Evolutionary conservation across 129 eudicot genomes (phyloP).

Genomic region (Saussurea involucrata): DNA sequence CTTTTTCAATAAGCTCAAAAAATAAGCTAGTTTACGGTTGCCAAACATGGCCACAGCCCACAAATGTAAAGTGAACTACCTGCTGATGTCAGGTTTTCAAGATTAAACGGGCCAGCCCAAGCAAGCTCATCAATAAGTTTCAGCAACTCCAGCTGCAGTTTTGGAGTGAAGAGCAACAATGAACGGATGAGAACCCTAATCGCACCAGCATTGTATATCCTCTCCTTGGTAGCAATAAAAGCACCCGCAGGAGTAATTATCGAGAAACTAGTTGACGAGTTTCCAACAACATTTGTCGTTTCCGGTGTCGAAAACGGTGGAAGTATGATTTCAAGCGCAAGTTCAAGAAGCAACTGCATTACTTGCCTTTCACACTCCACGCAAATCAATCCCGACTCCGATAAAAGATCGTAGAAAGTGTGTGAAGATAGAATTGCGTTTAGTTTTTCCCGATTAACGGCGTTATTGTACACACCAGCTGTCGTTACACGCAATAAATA

Average conservation of each 20-base stretch:
- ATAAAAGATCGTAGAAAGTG: conserved; percentile 85
- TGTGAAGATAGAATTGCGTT: conserved; percentile 68
- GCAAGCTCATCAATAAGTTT: conserved; percentile 80
- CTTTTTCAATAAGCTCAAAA: neutral
- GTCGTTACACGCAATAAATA: conserved; percentile 83
- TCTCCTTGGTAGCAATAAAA: conserved; percentile 59
- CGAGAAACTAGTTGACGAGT: conserved; percentile 43
- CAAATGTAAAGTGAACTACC: conserved; percentile 39
- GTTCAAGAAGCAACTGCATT: conserved; percentile 79
- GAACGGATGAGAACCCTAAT: conserved; percentile 79
- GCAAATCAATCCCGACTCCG: conserved; percentile 83
- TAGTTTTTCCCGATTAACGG: conserved; percentile 76
- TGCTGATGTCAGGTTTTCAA: conserved; percentile 91
- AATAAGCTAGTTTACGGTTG: neutral
- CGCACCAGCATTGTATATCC: conserved; percentile 90
- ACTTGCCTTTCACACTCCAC: conserved; percentile 93
- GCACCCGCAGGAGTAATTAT: conserved; percentile 60
- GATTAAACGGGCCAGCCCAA: conserved; percentile 82
- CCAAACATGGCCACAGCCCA: neutral
- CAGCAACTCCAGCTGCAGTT: conserved; percentile 83
- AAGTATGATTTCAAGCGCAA: conserved; percentile 84
- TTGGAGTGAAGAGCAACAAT: conserved; percentile 87
- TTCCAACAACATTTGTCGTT: conserved; percentile 30
- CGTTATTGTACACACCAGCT: conserved; percentile 76
- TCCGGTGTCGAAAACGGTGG: conserved; percentile 81